Evolutionary conservation across 805 yeast genomes (phyloP), one percentile per base, ranked within the genome.

Genomic region (Candida tallmaniae): DNA sequence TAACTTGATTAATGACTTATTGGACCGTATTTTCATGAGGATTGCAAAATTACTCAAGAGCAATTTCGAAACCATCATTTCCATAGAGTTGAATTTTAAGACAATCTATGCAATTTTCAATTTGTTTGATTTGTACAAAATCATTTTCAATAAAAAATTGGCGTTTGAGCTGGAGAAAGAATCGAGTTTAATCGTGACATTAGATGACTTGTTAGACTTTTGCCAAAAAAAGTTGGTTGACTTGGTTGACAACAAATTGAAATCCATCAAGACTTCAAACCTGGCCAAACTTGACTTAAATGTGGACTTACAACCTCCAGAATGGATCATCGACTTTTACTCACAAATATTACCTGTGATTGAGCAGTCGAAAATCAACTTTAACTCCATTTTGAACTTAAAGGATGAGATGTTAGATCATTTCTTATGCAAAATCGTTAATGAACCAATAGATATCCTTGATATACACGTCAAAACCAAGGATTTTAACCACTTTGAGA

Each of bases 301-400:
- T 19, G 24, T 25, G n/a, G 85, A 85, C 40, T 61, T 84, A 15
- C 74, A 80, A 40, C 79, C 95, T 4, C 96, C 97, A 0, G 94
- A 84, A 40, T 89, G 94, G 88, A 60, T 84, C 15, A 63, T 73
- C 31, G 80, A 76, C n/a, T 78, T 80, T 45, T 69, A 82, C 31
- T 62, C 75, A 0, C 81, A 76, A 11, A 62, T 83, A 19, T 64
- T 80, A 37, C 76, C 76, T 1, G 56, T 85, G 2, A 69, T 83
- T 41, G 78, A 76, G 40, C 62, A 52, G 38, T 40, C 44, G 38
- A 38, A 34, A 16, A 48, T 39, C 26, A 45, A 48, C 19, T 47
- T 63, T 6, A 53, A 53, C 5, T 60, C 70, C 3, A 51, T 78
- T 6, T 49, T 81, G 43, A 63, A 63, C 17, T 50, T 76, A 23